Percentiles rank a stretch among this genome's conserved stretches.
phyloP scores from a whole-genome alignment of 2,329 filamentous ascomycete genomes.

The Canariomyces notabilis region DNA sequence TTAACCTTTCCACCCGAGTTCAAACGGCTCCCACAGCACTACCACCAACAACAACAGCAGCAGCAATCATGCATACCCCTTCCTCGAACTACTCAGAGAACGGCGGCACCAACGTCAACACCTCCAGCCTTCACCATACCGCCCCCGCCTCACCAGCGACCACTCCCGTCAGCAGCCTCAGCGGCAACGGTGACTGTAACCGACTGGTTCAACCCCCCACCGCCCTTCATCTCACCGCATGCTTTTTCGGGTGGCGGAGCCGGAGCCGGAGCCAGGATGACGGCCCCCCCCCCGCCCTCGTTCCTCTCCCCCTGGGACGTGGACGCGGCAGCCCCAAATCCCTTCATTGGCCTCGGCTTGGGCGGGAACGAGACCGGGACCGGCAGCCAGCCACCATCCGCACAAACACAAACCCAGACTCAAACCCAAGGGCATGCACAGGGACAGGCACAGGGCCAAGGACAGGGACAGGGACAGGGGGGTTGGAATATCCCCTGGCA shows the following conservation, averaged over 20 bases:
- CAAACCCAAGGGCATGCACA: no score
- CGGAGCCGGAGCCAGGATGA: no score
- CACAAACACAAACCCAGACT: neutral
- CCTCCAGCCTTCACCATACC: constrained; percentile 37
- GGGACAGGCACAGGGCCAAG: no score
- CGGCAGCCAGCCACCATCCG: neutral
- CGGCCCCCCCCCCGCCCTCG: constrained; percentile 28
- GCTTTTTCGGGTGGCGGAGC: constrained; percentile 44
- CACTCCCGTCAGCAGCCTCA: constrained; percentile 40
- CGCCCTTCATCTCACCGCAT: constrained; percentile 51
- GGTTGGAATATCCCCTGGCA: neutral
- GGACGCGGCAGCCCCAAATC: constrained; percentile 25
- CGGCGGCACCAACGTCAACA: constrained; percentile 14
- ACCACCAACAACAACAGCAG: constrained; percentile 4
- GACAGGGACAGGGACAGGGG: neutral
- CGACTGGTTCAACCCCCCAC: constrained; percentile 50
- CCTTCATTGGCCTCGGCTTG: constrained; percentile 22
- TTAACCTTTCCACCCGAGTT: neutral
- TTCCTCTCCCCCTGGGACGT: constrained; percentile 40
- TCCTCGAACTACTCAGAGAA: no score
- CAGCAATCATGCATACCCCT: constrained; percentile 13
- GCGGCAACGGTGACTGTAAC: constrained; percentile 36
- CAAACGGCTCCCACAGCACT: neutral
- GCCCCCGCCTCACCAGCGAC: constrained; percentile 30
- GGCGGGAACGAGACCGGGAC: constrained; percentile 1